Percentiles rank a stretch among this genome's conserved stretches.
Conservation (phyloP, 2,329 filamentous ascomycete genomes). For the Xylariaceae sp. region DNA sequence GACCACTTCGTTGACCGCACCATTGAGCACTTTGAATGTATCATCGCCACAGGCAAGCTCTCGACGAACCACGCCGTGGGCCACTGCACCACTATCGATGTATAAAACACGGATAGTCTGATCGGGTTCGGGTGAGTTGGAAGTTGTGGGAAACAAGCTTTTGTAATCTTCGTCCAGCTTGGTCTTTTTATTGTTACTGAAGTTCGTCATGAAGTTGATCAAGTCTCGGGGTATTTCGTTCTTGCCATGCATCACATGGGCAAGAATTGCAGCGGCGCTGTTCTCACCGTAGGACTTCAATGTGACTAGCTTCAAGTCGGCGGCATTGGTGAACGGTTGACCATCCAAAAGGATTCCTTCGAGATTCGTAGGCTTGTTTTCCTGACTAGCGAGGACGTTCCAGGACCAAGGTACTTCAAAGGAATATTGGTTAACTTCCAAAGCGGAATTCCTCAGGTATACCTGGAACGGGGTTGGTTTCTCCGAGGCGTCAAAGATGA, state of each 20-base stretch:
- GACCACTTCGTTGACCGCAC: too few relatives aligned
- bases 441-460: background rate
- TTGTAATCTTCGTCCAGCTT: too few relatives aligned
- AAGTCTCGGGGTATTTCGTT: background rate
- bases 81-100: background rate
- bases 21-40: background rate
- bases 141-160: too few relatives aligned
- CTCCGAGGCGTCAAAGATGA: background rate
- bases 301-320: background rate
- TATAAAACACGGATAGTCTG: background rate
- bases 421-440: background rate
- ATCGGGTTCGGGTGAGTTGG: too few relatives aligned
- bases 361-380: background rate
- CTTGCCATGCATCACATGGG: background rate
- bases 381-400: background rate
- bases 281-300: background rate
- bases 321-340: background rate
- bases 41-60: background rate
- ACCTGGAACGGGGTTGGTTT: background rate
- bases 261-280: background rate
- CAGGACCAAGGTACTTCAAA: background rate
- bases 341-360: background rate
- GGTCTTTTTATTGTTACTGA: background rate
- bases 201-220: background rate
- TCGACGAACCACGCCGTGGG: background rate